Evolutionary conservation across 495 filamentous ascomycete species (phyloP).

Genomic region (Tuber brumale): DNA sequence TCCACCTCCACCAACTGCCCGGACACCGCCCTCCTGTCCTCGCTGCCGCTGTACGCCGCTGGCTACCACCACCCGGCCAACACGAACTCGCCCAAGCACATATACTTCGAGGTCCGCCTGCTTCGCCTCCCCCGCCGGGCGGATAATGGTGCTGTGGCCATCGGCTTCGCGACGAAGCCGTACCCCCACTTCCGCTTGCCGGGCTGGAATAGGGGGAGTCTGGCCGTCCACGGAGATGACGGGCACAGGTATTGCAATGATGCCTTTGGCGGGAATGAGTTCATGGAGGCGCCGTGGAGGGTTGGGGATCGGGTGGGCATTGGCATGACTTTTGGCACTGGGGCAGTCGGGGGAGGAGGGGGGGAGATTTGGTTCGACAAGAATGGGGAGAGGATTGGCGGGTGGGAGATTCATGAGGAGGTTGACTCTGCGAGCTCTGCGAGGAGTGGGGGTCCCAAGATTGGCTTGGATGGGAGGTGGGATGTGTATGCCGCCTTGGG

Average conservation of each 20-base stretch:
- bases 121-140: slow-evolving; percentile 38
- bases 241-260: slow-evolving; percentile 84
- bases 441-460: slow-evolving; percentile 54
- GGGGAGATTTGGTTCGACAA: slow-evolving; percentile 69
- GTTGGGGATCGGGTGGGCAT: slow-evolving; percentile 46
- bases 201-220: slow-evolving; percentile 78
- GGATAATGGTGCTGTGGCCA: slow-evolving; percentile 50
- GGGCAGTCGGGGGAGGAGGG: neutral
- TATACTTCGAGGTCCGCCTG: slow-evolving; percentile 76
- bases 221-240: slow-evolving; percentile 89
- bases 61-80: slow-evolving; percentile 58
- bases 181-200: slow-evolving; percentile 84
- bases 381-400: slow-evolving; percentile 56
- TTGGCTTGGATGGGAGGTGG: slow-evolving; percentile 70
- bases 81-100: slow-evolving; percentile 51
- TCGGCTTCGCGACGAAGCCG: slow-evolving; percentile 73
- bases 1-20: slow-evolving; percentile 39
- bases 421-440: slow-evolving; percentile 51
- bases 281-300: slow-evolving; percentile 48
- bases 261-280: slow-evolving; percentile 70
- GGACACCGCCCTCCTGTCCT: slow-evolving; percentile 55
- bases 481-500: slow-evolving; percentile 80
- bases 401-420: slow-evolving; percentile 84
- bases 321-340: slow-evolving; percentile 3
- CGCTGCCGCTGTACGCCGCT: slow-evolving; percentile 71